Evolutionary conservation across 169 alveolate species (phyloP).

Genomic region (Eimeria zaria): DNA sequence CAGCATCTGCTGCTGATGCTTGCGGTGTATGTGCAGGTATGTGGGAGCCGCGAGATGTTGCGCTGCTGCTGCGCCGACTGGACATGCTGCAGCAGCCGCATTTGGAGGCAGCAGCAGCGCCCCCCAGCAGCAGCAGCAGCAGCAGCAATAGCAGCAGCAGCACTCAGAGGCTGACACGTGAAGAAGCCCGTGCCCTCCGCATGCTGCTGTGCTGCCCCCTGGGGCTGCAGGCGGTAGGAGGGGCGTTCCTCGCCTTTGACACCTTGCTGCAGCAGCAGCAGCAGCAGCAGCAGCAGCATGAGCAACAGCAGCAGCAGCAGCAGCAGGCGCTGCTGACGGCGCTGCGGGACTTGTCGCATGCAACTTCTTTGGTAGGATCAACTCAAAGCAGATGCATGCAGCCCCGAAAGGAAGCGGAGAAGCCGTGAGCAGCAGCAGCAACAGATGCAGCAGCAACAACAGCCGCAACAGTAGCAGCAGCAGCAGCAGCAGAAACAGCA

Average conservation of each 20-base stretch:
- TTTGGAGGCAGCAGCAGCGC: not conserved
- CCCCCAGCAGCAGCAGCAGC: not conserved
- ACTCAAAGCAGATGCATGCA: not conserved
- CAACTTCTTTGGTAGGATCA: not conserved
- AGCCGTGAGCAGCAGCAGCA: not conserved
- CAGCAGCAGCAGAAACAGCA: too few relatives aligned
- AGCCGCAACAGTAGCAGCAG: too few relatives aligned
- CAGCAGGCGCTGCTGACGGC: slow-evolving; percentile 31
- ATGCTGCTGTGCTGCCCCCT: slow-evolving; percentile 19
- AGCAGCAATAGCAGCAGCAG: slow-evolving; percentile 19
- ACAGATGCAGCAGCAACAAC: not conserved
- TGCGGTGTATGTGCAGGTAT: not conserved
- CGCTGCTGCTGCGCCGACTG: slow-evolving; percentile 18
- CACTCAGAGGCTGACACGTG: not conserved
- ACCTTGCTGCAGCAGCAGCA: slow-evolving; percentile 1
- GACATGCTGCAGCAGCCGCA: not conserved
- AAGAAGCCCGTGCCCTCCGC: not conserved
- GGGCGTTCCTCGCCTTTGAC: slow-evolving; percentile 2
- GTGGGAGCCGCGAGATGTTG: not conserved
- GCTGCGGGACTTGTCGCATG: slow-evolving; percentile 12
- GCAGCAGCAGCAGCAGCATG: slow-evolving; percentile 4
- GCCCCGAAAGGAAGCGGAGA: not conserved
- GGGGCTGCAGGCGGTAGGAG: slow-evolving; percentile 31
- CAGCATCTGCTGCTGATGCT: not conserved
- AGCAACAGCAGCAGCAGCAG: slow-evolving; percentile 21